These are phyloP conservation scores for Dactylellina sp. DNA, from an alignment of 2,329 filamentous ascomycete species.

Conservation along the genomic window DNA sequence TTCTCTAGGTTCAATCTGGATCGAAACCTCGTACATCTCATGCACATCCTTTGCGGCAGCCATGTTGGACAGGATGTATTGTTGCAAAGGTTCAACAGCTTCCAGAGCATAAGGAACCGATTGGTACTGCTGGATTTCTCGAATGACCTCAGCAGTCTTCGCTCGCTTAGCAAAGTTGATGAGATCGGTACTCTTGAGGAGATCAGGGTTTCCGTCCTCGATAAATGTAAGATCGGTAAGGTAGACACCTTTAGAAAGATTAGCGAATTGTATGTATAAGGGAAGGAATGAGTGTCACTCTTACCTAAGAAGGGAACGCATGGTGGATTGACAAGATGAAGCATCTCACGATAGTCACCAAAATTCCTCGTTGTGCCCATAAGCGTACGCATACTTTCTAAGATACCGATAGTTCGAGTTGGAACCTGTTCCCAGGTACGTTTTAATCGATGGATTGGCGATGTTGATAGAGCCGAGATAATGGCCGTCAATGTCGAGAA, in stretches of 20 bases:
- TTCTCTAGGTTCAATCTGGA: slow-evolving; percentile 92
- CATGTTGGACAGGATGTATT: slow-evolving; percentile 97
- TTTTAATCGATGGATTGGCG: slow-evolving; percentile 91
- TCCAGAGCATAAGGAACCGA: slow-evolving; percentile 95
- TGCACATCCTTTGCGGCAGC: slow-evolving; percentile 94
- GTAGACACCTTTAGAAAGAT: slow-evolving; percentile 78
- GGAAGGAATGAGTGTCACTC: slow-evolving; percentile 59
- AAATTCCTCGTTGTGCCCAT: slow-evolving; percentile 99
- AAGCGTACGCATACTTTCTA: slow-evolving; percentile 91
- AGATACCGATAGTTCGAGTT: slow-evolving; percentile 78
- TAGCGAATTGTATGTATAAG: neutral
- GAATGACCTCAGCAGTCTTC: slow-evolving; percentile 97
- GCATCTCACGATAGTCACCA: slow-evolving; percentile 90
- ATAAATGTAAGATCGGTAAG: slow-evolving; percentile 98
- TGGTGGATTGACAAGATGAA: slow-evolving; percentile 92
- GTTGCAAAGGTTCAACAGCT: slow-evolving; percentile 88
- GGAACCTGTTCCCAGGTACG: slow-evolving; percentile 95
- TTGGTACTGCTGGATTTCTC: slow-evolving; percentile 98
- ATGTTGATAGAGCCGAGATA: slow-evolving; percentile 93
- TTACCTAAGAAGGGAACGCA: slow-evolving; percentile 98
- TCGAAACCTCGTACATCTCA: slow-evolving; percentile 98
- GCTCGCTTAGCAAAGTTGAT: slow-evolving; percentile 99
- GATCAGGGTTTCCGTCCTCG: slow-evolving; percentile 94
- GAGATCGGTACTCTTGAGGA: slow-evolving; percentile 94
- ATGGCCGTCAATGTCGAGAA: slow-evolving; percentile 98